Evolutionary conservation across 805 yeast genomes (phyloP).

Genomic region (Saturnispora silvae): DNA sequence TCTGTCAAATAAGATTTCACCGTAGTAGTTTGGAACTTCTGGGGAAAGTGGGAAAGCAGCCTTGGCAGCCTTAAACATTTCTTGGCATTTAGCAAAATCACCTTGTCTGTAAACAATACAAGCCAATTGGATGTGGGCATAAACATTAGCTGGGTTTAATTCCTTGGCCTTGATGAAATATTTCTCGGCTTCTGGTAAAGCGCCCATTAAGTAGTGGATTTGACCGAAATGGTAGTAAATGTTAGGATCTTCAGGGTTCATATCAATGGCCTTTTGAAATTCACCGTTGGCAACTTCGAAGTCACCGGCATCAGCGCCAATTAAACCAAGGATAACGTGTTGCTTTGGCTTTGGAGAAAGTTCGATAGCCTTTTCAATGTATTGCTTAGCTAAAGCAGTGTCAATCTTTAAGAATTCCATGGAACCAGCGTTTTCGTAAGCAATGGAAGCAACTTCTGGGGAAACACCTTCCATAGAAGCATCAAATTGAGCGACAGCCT

Average conservation of each 20-base stretch:
- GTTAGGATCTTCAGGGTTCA: slow-evolving; percentile 68
- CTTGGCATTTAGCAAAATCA: slow-evolving; percentile 46
- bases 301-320: slow-evolving; percentile 70
- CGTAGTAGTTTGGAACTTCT: slow-evolving; percentile 90
- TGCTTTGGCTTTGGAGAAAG: slow-evolving; percentile 72
- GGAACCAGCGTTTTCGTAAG: slow-evolving; percentile 76
- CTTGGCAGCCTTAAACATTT: slow-evolving; percentile 55
- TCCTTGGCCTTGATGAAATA: slow-evolving; percentile 71
- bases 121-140: slow-evolving; percentile 84
- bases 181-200: slow-evolving; percentile 57
- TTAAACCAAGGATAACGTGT: slow-evolving; percentile 70
- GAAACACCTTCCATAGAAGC: slow-evolving; percentile 27
- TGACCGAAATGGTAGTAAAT: slow-evolving; percentile 93
- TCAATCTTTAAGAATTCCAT: slow-evolving; percentile 75
- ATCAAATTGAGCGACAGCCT: slow-evolving; percentile 40
- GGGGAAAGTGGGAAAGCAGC: slow-evolving; percentile 75
- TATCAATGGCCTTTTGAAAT: slow-evolving; percentile 59
- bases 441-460: slow-evolving; percentile 45
- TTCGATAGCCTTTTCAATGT: slow-evolving; percentile 54
- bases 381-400: slow-evolving; percentile 50
- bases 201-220: slow-evolving; percentile 70
- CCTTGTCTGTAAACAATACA: slow-evolving; percentile 82
- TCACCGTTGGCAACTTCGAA: slow-evolving; percentile 49
- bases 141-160: slow-evolving; percentile 65
- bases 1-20: slow-evolving; percentile 82